phyloP scores from a whole-genome alignment of 176 grass and related monocot species.

The Alopecurus myosuroides region DNA sequence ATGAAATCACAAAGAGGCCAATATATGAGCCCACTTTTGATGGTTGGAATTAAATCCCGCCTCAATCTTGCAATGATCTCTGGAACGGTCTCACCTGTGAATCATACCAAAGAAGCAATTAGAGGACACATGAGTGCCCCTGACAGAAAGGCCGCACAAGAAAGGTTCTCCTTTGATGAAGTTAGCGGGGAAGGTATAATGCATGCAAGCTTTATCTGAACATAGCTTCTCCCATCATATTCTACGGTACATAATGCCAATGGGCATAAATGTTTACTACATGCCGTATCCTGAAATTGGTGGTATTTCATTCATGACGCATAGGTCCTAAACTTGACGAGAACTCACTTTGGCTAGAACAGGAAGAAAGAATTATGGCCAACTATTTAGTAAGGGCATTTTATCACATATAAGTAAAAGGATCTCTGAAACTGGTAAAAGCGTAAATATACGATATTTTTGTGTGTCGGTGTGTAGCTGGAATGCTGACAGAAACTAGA shows the following conservation, averaged over 20 bases:
- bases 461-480: background rate
- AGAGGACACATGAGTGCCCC: constrained; percentile 8
- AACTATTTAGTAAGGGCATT: background rate
- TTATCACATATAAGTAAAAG: background rate
- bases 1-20: constrained; percentile 96
- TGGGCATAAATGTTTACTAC: constrained; percentile 16
- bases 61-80: constrained; percentile 94
- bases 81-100: constrained; percentile 57
- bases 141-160: background rate
- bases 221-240: constrained; percentile 10
- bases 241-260: constrained; percentile 6
- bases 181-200: background rate
- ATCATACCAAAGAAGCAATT: constrained; percentile 33
- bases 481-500: background rate
- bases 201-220: constrained; percentile 18
- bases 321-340: background rate
- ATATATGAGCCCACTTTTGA: constrained; percentile 75
- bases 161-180: background rate
- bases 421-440: background rate
- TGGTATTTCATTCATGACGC: constrained; percentile 21
- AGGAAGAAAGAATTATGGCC: background rate
- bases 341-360: background rate
- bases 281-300: constrained; percentile 25
- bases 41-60: constrained; percentile 74
- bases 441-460: constrained; percentile 2